These are phyloP conservation scores for Aspergillus campestris DNA, from an alignment of 495 filamentous ascomycete genomes.

Conservation along the genomic window DNA sequence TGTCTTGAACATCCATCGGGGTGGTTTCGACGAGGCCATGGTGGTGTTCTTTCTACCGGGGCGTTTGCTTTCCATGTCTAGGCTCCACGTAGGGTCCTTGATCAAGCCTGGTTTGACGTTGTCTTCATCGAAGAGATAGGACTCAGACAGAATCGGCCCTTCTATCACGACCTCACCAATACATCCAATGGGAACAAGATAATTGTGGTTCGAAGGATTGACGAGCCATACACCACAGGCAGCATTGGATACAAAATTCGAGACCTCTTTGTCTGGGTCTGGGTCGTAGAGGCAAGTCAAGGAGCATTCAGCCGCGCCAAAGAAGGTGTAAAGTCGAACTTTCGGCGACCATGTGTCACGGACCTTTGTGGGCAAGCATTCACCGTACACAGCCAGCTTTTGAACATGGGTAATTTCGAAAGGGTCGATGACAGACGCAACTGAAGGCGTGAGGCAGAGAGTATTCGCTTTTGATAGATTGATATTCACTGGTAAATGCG, in stretches of 20 bases:
- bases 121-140: conserved; percentile 39
- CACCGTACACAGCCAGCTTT: conserved; percentile 14
- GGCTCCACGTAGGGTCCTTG: conserved; percentile 39
- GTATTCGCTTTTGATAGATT: conserved; percentile 26
- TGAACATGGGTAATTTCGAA: conserved; percentile 12
- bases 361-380: conserved; percentile 7
- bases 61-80: background rate
- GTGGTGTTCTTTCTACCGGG: too few species aligned
- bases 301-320: conserved; percentile 31
- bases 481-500: conserved; percentile 23
- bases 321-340: conserved; percentile 21
- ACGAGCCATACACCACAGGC: conserved; percentile 45
- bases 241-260: conserved; percentile 17
- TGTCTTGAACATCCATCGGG: conserved; percentile 31
- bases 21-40: background rate
- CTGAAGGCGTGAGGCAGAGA: conserved; percentile 27
- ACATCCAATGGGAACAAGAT: conserved; percentile 47
- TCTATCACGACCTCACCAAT: conserved; percentile 58
- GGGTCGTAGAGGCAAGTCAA: conserved; percentile 19
- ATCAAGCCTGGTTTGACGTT: conserved; percentile 40
- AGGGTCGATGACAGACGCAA: conserved; percentile 10
- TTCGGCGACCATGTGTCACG: conserved; percentile 7
- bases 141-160: conserved; percentile 43
- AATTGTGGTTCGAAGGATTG: conserved; percentile 42
- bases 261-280: conserved; percentile 2